Base-by-base conservation (phyloP, 1,284 basidiomycete species). In the Marasmius oreades region DNA sequence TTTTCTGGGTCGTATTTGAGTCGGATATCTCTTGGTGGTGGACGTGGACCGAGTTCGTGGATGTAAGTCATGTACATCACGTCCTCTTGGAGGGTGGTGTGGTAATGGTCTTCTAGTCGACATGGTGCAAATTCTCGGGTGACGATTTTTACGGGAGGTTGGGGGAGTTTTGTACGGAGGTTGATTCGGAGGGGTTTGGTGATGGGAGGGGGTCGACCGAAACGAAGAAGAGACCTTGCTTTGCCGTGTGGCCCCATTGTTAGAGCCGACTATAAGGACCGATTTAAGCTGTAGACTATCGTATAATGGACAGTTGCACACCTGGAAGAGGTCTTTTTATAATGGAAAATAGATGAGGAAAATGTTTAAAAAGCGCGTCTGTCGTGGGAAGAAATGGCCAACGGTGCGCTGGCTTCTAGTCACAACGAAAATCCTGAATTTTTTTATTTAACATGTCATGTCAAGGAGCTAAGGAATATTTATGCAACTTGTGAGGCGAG, bases 41-140 rank as follows among this genome's bases (percentile, higher is more conserved):
- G 76, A 33, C 78, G 80, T 0, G 79, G 69, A 5, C 69, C 76
- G 51, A 77, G 72, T 64, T 82, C 81, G 72, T 96, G 94, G 58
- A 86, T 79, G 77, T 97, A 98, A 51, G 91, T 92, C 84, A 98
- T 91, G 81, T 99, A 99, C 79, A 99, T 85, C 63, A 97, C 77
- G 74, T 98, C 85, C 65, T 93, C 88, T 22, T 86, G 82, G 57
- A 99, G 80, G 8, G 94, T 90, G 53, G 78, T 75, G 68, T 90
- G 71, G 77, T 97, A 98, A 77, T 98, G 92, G 62, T 94, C 88
- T 58, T 82, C 77, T 57, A 95, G 82, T 48, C 95, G 86, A 64
- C 82, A 89, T 58, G 83, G 78, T 50, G 91, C 86, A 46, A 89
- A 91, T 65, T 90, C 84, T 63, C 86, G 84, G 34, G 87, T 72